These are phyloP conservation scores for Wickerhamiella vanderwaltii DNA, from an alignment of 805 yeast species.

Conservation along the genomic window DNA sequence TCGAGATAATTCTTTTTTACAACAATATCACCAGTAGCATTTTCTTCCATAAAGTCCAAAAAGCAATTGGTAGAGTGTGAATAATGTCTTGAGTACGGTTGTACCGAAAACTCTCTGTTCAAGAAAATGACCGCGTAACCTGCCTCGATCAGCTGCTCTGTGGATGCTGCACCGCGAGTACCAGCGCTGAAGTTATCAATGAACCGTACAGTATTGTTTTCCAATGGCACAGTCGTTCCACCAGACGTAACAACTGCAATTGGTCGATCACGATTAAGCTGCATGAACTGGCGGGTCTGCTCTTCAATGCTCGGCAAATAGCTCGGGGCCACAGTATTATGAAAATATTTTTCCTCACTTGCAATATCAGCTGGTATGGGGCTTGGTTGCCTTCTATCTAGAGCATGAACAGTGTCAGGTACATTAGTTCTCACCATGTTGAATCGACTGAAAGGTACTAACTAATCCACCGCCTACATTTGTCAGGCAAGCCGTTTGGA, in stretches of 20 bases:
- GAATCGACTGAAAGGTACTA: too few relatives aligned
- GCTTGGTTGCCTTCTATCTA: constrained; percentile 63
- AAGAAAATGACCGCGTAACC: constrained; percentile 89
- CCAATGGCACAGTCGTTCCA: constrained; percentile 96
- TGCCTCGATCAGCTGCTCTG: constrained; percentile 73
- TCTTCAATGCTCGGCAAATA: constrained; percentile 52
- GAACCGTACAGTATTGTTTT: constrained; percentile 90
- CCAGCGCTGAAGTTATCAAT: constrained; percentile 97
- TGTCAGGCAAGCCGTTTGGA: too few relatives aligned
- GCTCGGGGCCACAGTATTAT: constrained; percentile 56
- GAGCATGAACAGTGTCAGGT: constrained; percentile 61
- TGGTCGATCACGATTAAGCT: constrained; percentile 38
- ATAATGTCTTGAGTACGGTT: constrained; percentile 84
- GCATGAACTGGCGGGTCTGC: constrained; percentile 50
- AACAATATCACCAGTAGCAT: constrained; percentile 34
- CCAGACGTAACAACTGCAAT: constrained; percentile 87
- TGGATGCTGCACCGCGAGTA: constrained; percentile 92
- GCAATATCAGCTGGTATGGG: constrained; percentile 59
- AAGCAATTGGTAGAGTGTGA: constrained; percentile 76
- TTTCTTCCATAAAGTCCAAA: constrained; percentile 61
- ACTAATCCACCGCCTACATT: too few relatives aligned
- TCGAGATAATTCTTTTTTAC: constrained; percentile 49
- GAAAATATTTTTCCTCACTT: constrained; percentile 71
- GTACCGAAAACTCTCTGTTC: constrained; percentile 80
- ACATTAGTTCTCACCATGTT: constrained; percentile 44